Conservation (phyloP, 1,284 basidiomycete species). For the Tilletia indica region DNA sequence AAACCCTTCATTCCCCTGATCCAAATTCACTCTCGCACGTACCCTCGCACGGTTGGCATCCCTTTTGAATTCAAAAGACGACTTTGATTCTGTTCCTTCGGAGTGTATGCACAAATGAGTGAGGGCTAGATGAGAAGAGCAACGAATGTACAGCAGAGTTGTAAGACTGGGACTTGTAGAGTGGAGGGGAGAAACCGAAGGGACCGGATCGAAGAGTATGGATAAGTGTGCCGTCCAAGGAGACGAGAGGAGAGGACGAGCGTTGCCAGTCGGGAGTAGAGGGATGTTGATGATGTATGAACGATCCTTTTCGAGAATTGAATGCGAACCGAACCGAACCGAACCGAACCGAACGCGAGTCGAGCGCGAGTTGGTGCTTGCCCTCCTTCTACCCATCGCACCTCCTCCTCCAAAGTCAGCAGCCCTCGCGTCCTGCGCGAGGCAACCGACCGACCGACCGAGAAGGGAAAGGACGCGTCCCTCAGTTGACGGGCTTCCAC, state of each 20-base stretch:
- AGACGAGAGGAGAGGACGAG: neutral
- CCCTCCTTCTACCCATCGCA: too few relatives aligned
- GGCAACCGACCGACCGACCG: neutral
- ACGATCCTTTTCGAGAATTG: too few relatives aligned
- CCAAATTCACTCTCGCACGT: too few relatives aligned
- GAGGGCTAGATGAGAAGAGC: neutral
- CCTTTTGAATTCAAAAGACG: too few relatives aligned
- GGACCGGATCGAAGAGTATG: neutral
- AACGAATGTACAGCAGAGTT: neutral
- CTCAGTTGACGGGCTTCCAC: constrained; percentile 18
- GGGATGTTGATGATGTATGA: neutral
- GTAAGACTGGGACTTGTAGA: neutral
- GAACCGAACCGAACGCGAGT: too few relatives aligned
- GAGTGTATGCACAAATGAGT: constrained; percentile 1
- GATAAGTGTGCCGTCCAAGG: neutral
- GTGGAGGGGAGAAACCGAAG: neutral
- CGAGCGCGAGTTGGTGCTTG: too few relatives aligned
- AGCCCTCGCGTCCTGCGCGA: too few relatives aligned
- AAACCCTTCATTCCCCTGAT: too few relatives aligned
- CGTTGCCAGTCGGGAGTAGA: neutral
- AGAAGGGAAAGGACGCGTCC: neutral
- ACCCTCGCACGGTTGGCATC: too few relatives aligned
- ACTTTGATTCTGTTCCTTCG: too few relatives aligned
- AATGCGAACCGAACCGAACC: too few relatives aligned
- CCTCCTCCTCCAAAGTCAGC: too few relatives aligned